Evolutionary conservation across 257 asterid species (phyloP), one percentile per base, ranked within the genome.

Genomic region (Euphrasia confusa): DNA sequence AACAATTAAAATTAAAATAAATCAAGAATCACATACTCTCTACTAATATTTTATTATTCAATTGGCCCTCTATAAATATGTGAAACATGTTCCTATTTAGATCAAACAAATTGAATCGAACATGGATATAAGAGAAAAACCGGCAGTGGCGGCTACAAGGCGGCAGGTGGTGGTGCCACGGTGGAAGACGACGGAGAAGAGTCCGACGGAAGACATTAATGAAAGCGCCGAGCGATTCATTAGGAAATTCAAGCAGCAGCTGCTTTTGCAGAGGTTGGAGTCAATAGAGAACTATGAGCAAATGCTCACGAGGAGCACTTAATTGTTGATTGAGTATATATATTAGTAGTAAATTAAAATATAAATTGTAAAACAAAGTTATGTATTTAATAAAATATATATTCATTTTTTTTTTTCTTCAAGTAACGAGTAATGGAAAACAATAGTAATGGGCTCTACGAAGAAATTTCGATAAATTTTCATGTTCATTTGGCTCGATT

Each of bases 151-250:
- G 3, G 64, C 9, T 21, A 21, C 24, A 2, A 52, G 11, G 2
- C 30, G 35, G 15, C 54, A 72, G 47, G 71, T 2, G 71, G 74
- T 15, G 71, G 69, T 17, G 63, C 71, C 81, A 27, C 79, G 69
- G 9, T 49, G 17, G 55, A 74, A 28, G 35, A 70, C 67, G 55
- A 21, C 40, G 32, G 88, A 80, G 77, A 77, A 68, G 32, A 78
- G 71, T 69, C 58, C 79, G 0, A 60, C 80, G 0, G 88, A 70
- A 50, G 96, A 89, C 50, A 74, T 89, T 8, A 79, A 89, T 50
- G 73, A 74, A 50, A 82, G 88, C 39, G 96, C 95, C 12, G 96
- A 89, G 15, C 86, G 79, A 0, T 86, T 89, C 75, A 89, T 89
- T 28, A 80, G 61, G 56, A 89, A 81, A 59, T 84, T 89, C 44